A percentile compares a stretch with the other conserved stretches of the same genome.
Evolutionary conservation across 2,329 filamentous ascomycete species (phyloP).

Genomic region (Escovopsis sp.): DNA sequence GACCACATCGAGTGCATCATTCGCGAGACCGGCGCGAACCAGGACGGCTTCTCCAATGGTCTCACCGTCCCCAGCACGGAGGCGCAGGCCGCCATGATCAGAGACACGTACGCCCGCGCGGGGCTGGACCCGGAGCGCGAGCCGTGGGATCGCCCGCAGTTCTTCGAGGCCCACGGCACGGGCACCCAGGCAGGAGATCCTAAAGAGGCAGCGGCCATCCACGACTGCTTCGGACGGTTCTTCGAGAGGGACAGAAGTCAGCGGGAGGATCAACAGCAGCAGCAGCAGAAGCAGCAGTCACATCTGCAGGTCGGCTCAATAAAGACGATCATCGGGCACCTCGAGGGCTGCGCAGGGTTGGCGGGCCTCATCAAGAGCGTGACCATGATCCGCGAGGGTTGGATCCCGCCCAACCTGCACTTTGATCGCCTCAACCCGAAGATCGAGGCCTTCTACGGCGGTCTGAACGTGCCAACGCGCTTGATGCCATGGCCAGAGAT

Average conservation of each 20-base stretch:
- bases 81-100: constrained; percentile 1
- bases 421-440: constrained; percentile 6
- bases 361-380: constrained; percentile 5
- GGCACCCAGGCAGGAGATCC: constrained; percentile 10
- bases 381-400: constrained; percentile 4
- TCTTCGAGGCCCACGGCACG: constrained; percentile 4
- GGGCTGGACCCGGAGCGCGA: neutral
- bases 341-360: constrained; percentile 9
- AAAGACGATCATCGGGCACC: constrained; percentile 8
- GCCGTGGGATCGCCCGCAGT: constrained; percentile 12
- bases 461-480: constrained; percentile 10
- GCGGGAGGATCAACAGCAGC: too few relatives aligned
- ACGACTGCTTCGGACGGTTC: neutral
- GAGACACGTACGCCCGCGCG: neutral
- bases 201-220: neutral
- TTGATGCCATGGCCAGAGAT: constrained; percentile 10
- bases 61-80: constrained; percentile 1
- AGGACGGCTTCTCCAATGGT: constrained; percentile 2
- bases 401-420: constrained; percentile 11
- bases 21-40: constrained; percentile 1
- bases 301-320: constrained; percentile 1
- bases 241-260: too few relatives aligned
- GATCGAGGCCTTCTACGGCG: constrained; percentile 3
- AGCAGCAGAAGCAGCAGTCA: too few relatives aligned
- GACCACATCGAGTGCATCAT: constrained; percentile 2